A percentile compares a stretch with the other conserved stretches of the same genome.
These are phyloP conservation scores for Picea sitchensis DNA, from an alignment of 75 land plant species.

Conservation along the genomic window DNA sequence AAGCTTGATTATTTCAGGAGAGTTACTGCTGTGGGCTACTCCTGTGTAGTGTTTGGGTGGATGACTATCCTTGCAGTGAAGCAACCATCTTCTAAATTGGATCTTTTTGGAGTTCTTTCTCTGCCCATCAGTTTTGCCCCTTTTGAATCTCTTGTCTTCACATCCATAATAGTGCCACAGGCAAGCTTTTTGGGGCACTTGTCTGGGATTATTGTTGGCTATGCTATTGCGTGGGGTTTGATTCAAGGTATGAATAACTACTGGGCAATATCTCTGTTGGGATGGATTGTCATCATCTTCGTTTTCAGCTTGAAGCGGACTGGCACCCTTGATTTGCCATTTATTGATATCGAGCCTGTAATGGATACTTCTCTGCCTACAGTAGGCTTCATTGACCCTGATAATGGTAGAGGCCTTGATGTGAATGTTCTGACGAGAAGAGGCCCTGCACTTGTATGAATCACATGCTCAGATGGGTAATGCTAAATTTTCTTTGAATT, in stretches of 20 bases:
- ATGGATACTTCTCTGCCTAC: conserved; percentile 72
- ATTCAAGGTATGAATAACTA: conserved; percentile 96
- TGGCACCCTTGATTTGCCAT: conserved; percentile 56
- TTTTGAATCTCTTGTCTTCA: conserved; percentile 92
- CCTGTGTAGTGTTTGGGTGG: conserved; percentile 99
- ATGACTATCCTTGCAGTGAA: conserved; percentile 95
- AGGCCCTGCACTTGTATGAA: conserved; percentile 50
- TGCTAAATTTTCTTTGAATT: too few species aligned
- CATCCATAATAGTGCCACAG: conserved; percentile 98
- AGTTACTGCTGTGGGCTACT: conserved; percentile 97
- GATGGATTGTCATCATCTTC: conserved; percentile 73
- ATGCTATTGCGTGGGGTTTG: conserved; percentile 94
- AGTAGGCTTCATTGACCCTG: conserved; percentile 61
- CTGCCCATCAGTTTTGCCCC: conserved; percentile 99
- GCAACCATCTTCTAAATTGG: conserved; percentile 92
- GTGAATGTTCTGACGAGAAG: conserved; percentile 32
- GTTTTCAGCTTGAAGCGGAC: conserved; percentile 74
- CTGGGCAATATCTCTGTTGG: conserved; percentile 77
- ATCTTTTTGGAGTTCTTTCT: conserved; percentile 90
- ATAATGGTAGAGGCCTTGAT: conserved; percentile 44
- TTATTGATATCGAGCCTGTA: conserved; percentile 86
- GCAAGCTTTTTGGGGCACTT: conserved; percentile 97
- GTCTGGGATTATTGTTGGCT: conserved; percentile 93
- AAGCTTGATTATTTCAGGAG: conserved; percentile 84
- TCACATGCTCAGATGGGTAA: too few species aligned